phyloP scores from a whole-genome alignment of 805 yeast genomes.

The Metschnikowia koreensis region DNA sequence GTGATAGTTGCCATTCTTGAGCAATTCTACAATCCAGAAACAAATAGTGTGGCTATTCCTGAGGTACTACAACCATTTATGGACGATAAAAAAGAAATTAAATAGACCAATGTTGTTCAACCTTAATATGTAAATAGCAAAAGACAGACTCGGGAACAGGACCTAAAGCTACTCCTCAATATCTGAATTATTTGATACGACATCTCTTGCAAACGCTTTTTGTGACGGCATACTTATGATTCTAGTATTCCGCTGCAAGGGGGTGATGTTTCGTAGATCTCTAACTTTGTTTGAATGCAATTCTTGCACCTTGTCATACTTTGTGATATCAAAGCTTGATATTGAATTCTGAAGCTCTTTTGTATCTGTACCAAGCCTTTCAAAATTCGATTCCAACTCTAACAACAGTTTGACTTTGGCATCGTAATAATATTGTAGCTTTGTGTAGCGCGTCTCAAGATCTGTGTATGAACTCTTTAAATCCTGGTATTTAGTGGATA shows the following conservation, averaged over 20 bases:
- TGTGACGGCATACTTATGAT: slow-evolving; percentile 14
- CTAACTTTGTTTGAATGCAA: slow-evolving; percentile 23
- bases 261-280: slow-evolving; percentile 8
- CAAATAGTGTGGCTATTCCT: slow-evolving; percentile 61
- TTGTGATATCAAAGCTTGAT: slow-evolving; percentile 1
- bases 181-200: slow-evolving; percentile 19
- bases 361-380: slow-evolving; percentile 18
- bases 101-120: neutral
- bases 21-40: slow-evolving; percentile 65
- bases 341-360: slow-evolving; percentile 10
- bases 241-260: slow-evolving; percentile 8
- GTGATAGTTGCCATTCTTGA: slow-evolving; percentile 88
- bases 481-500: slow-evolving; percentile 62
- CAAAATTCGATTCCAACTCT: slow-evolving; percentile 23
- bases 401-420: slow-evolving; percentile 24
- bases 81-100: slow-evolving; percentile 52
- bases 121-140: slow-evolving; percentile 7
- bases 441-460: slow-evolving; percentile 47
- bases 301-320: slow-evolving; percentile 21
- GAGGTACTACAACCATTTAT: slow-evolving; percentile 64
- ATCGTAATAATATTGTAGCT: slow-evolving; percentile 23
- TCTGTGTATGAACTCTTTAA: slow-evolving; percentile 72
- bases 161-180: slow-evolving; percentile 6
- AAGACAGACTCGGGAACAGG: neutral
- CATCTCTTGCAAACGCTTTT: neutral